Evolutionary conservation across 495 filamentous ascomycete genomes (phyloP), one percentile per base, ranked within the genome.

Genomic region (Cladorrhinum samala): DNA sequence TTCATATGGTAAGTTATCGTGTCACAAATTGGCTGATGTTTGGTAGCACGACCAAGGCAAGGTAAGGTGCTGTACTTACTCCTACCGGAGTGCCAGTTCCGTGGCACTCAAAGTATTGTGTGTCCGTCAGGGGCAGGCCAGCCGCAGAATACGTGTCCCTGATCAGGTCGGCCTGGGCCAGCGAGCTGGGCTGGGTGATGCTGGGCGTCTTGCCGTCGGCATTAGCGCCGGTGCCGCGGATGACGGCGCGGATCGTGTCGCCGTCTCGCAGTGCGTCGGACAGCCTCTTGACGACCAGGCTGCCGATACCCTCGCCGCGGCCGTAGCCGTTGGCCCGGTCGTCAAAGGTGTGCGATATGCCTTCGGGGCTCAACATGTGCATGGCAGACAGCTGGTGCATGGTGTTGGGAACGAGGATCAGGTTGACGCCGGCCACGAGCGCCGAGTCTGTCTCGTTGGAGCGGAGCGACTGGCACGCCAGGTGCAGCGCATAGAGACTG

Each of bases 241-340:
- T 77, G 4, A 85, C 69, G 9, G 71, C 74, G n/a, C 78, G 69
- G 20, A 84, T 70, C 0, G 71, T 71, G 50, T 83, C 75, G 4
- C 68, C 63, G 53, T 79, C 73, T 5, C 56, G 27, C 7, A 81
- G 24, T 0, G 81, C 81, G 23, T 72, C 69, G 11, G 56, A 40
- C 0, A 83, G 66, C 7, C 58, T 66, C 63, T 84, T 86, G 8
- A 86, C 46, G 16, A 73, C 67, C 0, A 72, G 9, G 16, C 63
- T 55, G 4, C 41, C 61, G 23, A 67, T 53, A 9, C 60, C 72
- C 45, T 76, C 72, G 1, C 58, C 72, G 38, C 69, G 64, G 14
- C 55, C 70, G 40, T 68, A 76, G 1, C 83, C 83, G 61, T 82
- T 52, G 0, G 47, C 57, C 1, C 33, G 18, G 11, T 19, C 36